These are phyloP conservation scores for Euphorbia lathyris DNA, from an alignment of 345 rosid genomes.

Conservation along the genomic window DNA sequence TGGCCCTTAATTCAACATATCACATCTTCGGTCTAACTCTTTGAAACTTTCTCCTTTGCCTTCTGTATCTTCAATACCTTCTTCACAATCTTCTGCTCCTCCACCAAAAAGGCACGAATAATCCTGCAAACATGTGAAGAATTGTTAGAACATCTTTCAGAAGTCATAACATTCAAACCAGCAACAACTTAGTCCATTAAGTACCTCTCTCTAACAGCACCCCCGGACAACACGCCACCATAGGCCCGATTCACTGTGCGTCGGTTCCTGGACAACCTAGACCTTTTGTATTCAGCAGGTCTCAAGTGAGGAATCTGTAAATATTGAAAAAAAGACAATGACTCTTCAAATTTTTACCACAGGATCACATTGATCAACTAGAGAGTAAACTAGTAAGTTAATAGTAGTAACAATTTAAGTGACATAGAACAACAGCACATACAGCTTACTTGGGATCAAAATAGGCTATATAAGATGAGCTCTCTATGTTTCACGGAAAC, in stretches of 20 bases:
- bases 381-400: background rate
- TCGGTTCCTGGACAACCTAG: conserved; percentile 13
- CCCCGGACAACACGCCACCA: conserved; percentile 21
- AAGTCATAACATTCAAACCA: background rate
- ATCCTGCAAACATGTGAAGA: conserved; percentile 1
- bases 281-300: conserved; percentile 21
- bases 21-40: too few relatives aligned
- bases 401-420: background rate
- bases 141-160: background rate
- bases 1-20: too few relatives aligned
- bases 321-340: background rate
- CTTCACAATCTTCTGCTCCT: conserved; percentile 21
- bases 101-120: conserved; percentile 19
- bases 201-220: conserved; percentile 22
- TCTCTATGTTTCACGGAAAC: too few relatives aligned
- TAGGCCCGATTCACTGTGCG: conserved; percentile 18
- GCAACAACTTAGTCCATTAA: background rate
- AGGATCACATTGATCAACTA: background rate
- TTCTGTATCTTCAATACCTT: conserved; percentile 19
- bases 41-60: conserved; percentile 13
- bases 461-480: too few relatives aligned
- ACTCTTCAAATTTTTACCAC: background rate
- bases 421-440: background rate
- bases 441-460: background rate
- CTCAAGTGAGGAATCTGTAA: conserved; percentile 22